Evolutionary conservation across 1,284 basidiomycete species (phyloP), one percentile per base, ranked within the genome.

Genomic region (Fomitopsis palustris): DNA sequence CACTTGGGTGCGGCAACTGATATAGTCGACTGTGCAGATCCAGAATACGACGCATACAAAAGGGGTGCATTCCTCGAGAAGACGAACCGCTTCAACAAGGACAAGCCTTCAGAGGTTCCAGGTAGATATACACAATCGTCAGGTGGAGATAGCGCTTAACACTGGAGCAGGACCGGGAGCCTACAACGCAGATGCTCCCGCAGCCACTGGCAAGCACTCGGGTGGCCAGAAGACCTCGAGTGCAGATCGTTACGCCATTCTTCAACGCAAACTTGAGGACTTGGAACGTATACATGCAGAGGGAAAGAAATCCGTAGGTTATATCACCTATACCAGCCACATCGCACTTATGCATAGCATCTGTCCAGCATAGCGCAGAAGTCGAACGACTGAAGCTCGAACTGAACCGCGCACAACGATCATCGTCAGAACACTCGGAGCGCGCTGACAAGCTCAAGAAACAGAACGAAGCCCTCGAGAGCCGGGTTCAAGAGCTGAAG

Each of bases 221-320:
- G n/a, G 47, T 14, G 53, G 14, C 37, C 21, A 58, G 12, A 62
- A 59, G 42, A 16, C 53, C 14, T 42, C 31, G 16, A 43, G 57
- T 19, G 45, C 58, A 59, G 85, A 87, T 58, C 77, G 80, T 21
- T 85, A 85, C 65, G 75, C 77, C 10, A 59, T 70, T 17, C 76
- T 91, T 9, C 82, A 88, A 69, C 79, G 78, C 63, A 87, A 86
- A 65, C 77, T 91, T 0, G 86, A 89, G 39, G 84, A 89, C 17
- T 70, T 91, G 14, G 87, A 91, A 71, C 73, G 74, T 58, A 69
- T 87, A 25, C 87, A 90, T 64, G 72, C 77, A 31, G 86, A 90
- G 10, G 82, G 80, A 61, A 91, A 89, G 79, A 85, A 80, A 75
- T 61, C 75, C 43, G 90, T 90, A 68, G 66, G 85, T 4, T 75